Conservation (phyloP, 73 alveolate species). For the Paramecium bursaria region DNA sequence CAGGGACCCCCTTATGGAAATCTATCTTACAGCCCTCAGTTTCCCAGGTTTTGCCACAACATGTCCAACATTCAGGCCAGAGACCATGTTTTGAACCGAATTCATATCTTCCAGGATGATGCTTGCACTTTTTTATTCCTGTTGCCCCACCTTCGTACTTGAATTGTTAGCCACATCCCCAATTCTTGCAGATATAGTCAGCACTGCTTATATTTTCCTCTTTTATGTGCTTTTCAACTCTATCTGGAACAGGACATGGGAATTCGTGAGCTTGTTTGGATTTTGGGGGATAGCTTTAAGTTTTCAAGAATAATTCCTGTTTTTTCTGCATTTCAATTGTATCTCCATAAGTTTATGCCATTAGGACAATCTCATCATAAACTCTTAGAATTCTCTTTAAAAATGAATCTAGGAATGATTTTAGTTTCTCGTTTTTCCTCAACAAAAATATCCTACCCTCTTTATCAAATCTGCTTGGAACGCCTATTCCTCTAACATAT, state of each 20-base stretch:
- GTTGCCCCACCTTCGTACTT: constrained; percentile 79
- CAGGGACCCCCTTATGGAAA: constrained; percentile 91
- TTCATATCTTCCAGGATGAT: constrained; percentile 97
- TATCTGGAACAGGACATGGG: constrained; percentile 82
- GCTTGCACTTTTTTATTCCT: constrained; percentile 79
- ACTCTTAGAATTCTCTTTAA: constrained; percentile 51
- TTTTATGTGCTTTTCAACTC: constrained; percentile 60
- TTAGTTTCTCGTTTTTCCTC: constrained; percentile 80
- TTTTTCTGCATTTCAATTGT: constrained; percentile 77
- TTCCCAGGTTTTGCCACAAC: constrained; percentile 97
- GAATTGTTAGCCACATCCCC: constrained; percentile 93
- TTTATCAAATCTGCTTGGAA: constrained; percentile 80
- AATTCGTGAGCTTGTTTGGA: constrained; percentile 67
- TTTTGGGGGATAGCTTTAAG: constrained; percentile 67
- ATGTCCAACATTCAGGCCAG: constrained; percentile 99
- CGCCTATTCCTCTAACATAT: constrained; percentile 95
- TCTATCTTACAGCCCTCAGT: constrained; percentile 93
- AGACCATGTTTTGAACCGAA: constrained; percentile 96
- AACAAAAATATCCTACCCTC: constrained; percentile 92
- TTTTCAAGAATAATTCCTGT: constrained; percentile 70
- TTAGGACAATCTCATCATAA: constrained; percentile 83
- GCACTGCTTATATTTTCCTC: constrained; percentile 34
- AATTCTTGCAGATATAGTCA: constrained; percentile 67
- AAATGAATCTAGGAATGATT: constrained; percentile 34
- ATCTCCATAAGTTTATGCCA: constrained; percentile 91